Conservation (phyloP, 805 yeast genomes). For the Candida tammaniensis region DNA sequence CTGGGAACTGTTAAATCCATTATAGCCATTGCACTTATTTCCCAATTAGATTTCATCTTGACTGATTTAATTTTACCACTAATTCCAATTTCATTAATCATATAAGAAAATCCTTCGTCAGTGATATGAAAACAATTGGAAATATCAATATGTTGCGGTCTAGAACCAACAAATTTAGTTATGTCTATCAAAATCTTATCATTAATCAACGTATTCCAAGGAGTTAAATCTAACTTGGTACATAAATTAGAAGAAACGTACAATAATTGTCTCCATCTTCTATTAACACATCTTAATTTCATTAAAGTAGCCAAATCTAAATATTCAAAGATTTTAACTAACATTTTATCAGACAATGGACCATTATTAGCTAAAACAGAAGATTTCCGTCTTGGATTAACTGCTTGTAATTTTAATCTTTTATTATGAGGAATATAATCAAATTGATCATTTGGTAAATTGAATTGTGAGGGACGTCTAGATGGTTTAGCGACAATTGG, state of each 20-base stretch:
- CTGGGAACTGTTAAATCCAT: conserved; percentile 71
- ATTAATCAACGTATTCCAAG: conserved; percentile 59
- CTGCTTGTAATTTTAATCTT: conserved; percentile 46
- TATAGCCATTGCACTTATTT: conserved; percentile 74
- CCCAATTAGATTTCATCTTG: conserved; percentile 72
- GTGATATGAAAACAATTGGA: conserved; percentile 77
- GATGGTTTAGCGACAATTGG: too few species aligned
- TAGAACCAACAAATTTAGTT: conserved; percentile 66
- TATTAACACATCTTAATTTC: conserved; percentile 56
- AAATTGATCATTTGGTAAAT: conserved; percentile 3
- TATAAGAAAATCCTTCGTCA: conserved; percentile 68
- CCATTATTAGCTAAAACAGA: conserved; percentile 53
- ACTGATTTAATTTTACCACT: conserved; percentile 54
- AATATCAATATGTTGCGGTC: conserved; percentile 60
- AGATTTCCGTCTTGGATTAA: conserved; percentile 49
- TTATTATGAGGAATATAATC: conserved; percentile 48
- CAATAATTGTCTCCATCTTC: conserved; percentile 67
- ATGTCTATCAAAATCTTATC: conserved; percentile 57
- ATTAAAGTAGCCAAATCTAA: conserved; percentile 58
- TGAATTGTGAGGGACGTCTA: conserved; percentile 8
- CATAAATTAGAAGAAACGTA: conserved; percentile 55
- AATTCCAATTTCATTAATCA: conserved; percentile 70
- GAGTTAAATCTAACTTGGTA: conserved; percentile 52
- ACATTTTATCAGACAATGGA: conserved; percentile 58
- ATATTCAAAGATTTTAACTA: conserved; percentile 51